Base-by-base conservation (phyloP, 768 basidiomycete species). In the Boletus reticuloceps region DNA sequence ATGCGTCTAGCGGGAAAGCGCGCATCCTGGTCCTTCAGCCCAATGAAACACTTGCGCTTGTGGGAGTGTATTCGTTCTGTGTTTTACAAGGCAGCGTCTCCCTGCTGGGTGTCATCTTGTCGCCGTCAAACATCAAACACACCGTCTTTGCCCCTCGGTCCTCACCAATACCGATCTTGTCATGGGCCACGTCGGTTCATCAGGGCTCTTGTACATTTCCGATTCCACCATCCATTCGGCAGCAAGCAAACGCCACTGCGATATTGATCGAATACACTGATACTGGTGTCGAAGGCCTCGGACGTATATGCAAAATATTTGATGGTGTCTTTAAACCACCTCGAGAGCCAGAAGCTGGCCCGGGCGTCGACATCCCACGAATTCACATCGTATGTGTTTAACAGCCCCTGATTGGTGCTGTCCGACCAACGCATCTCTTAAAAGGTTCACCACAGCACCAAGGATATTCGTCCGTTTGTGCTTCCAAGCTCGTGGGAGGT, bases 61-160 rank as follows among this genome's bases (percentile, higher is more conserved):
- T 89, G 9, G 94, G 94, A 6, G 74, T 77, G 0, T 90, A 83
- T 68, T 66, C 63, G 5, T 55, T 96, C 16, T 76, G 77, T 0
- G 79, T 94, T 25, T 64, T 94, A 5, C 81, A 76, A 47, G 89
- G 90, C 1, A 71, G 79, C 16, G 57, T 94, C 49, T 71, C 75
- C 3, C 46, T 93, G 1, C 75, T 77, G n/a, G 89, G 89, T 3
- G 76, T 81, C 12, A 73, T 70, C 1, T 64, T 89, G 9, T 46
- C 54, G 1, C 62, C 82, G 8, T 81, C 82, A 1, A 43, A 61
- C 2, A 64, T 51, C 4, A 53, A 61, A 6, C 76, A 91, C 59
- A 72, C 70, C 13, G 74, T 95, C 27, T 95, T 84, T 64, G 88
- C 91, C 0, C 91, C 94, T 0, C 78, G 82, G 4, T 90, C 86